Conservation (phyloP, 768 basidiomycete species). For the Tylopilus sp. region DNA sequence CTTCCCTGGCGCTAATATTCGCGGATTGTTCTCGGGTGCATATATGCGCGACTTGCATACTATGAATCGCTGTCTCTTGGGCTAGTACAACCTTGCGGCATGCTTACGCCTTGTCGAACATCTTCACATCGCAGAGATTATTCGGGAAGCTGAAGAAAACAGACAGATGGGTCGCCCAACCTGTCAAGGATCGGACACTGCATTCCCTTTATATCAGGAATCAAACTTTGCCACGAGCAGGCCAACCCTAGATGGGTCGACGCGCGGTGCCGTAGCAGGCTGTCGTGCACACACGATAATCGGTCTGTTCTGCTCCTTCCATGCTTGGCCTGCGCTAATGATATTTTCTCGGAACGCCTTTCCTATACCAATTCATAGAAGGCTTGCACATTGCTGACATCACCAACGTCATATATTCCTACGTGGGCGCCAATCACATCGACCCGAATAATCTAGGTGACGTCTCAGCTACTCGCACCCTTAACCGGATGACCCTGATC, state of each 20-base stretch:
- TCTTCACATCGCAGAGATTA: conserved; percentile 65
- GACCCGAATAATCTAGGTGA: conserved; percentile 20
- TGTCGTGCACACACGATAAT: neutral
- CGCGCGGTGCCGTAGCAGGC: neutral
- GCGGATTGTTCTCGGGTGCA: neutral
- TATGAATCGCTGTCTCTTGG: neutral
- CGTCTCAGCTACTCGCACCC: neutral
- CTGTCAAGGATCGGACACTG: neutral
- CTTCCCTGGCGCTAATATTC: neutral
- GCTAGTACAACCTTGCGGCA: conserved; percentile 69
- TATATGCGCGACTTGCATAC: conserved; percentile 11
- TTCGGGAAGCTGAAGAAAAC: conserved; percentile 57
- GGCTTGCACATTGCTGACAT: conserved; percentile 25
- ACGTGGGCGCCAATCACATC: conserved; percentile 16
- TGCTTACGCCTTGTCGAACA: conserved; percentile 73
- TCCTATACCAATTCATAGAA: neutral
- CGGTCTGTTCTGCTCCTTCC: conserved; percentile 5
- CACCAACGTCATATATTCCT: conserved; percentile 17
- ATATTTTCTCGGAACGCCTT: neutral
- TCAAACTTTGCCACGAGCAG: neutral
- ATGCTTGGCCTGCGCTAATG: neutral
- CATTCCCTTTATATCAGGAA: neutral
- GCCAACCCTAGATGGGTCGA: too few relatives aligned
- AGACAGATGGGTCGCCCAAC: conserved; percentile 43
- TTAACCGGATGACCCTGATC: neutral